phyloP scores from a whole-genome alignment of 805 yeast genomes.

The Kluyveromyces nonfermentans region DNA sequence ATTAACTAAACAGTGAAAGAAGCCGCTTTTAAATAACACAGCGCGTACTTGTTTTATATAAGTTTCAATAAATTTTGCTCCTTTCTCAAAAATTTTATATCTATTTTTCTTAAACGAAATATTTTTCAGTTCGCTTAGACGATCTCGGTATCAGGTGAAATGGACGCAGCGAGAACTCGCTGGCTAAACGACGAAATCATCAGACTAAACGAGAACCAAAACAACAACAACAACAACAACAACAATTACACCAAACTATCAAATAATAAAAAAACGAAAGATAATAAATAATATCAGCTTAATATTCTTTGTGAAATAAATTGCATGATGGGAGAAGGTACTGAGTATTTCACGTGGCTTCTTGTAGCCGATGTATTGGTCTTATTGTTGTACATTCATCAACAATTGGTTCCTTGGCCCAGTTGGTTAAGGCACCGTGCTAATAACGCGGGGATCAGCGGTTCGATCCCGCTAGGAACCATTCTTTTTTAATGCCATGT shows the following conservation, averaged over 20 bases:
- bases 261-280: too few species aligned
- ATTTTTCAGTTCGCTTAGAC: background rate
- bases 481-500: conserved; percentile 6
- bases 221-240: too few species aligned
- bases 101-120: background rate
- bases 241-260: too few species aligned
- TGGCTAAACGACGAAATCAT: background rate
- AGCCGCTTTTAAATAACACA: background rate
- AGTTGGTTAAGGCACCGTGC: conserved; percentile 19
- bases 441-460: conserved; percentile 19
- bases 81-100: background rate
- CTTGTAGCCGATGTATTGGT: too few species aligned
- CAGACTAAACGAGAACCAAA: background rate
- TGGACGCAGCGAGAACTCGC: background rate
- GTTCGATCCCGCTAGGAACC: conserved; percentile 18
- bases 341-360: too few species aligned
- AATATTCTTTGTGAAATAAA: too few species aligned
- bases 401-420: conserved; percentile 13
- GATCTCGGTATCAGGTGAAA: background rate
- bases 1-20: too few species aligned
- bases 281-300: too few species aligned
- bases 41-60: background rate
- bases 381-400: too few species aligned
- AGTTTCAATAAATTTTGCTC: background rate
- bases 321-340: too few species aligned